Evolutionary conservation across 257 asterid genomes (phyloP), one percentile per base, ranked within the genome.

Genomic region (Ballota nigra): DNA sequence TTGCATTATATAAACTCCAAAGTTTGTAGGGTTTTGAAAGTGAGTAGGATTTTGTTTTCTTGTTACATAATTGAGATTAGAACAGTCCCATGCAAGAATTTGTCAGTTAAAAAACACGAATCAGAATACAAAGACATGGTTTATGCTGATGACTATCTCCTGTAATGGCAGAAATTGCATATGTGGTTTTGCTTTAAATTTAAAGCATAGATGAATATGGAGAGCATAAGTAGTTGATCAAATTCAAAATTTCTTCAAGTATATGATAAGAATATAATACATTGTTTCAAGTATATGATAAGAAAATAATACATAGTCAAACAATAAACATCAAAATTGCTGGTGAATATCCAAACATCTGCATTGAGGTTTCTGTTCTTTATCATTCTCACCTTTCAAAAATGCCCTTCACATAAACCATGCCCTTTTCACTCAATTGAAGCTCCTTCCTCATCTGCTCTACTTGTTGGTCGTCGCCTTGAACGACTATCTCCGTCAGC

Each of bases 361-460:
- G 6, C 49, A 63, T 34, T 69, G 19, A 12, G 31, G 1, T 22
- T 29, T n/a, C n/a, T n/a, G n/a, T n/a, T n/a, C n/a, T n/a, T n/a
- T 33, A 13, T 7, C 31, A 3, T 20, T 68, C 13, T 92, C 85
- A 91, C 71, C 88, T 86, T 79, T 91, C 99, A 68, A 94, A 87
- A 24, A 91, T 33, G 55, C 99, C 99, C 80, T 91, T 94, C 45
- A 94, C 97, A 79, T 91, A 89, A 52, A 94, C 84, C 97, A 94
- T 91, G 66, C 92, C 99, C 41, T 89, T 91, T 71, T 94, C 99
- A 72, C 80, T 87, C 47, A 91, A 83, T 80, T 87, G 87, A 75
- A 91, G 91, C 77, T 91, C 99, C 86, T 79, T 91, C 36, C 97
- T 85, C 93, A 91, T 83, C 74, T 88, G 86, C 84, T 91, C 97